Evolutionary conservation across 1,284 basidiomycete species (phyloP), one percentile per base, ranked within the genome.

Genomic region (Wolfiporia cocos): DNA sequence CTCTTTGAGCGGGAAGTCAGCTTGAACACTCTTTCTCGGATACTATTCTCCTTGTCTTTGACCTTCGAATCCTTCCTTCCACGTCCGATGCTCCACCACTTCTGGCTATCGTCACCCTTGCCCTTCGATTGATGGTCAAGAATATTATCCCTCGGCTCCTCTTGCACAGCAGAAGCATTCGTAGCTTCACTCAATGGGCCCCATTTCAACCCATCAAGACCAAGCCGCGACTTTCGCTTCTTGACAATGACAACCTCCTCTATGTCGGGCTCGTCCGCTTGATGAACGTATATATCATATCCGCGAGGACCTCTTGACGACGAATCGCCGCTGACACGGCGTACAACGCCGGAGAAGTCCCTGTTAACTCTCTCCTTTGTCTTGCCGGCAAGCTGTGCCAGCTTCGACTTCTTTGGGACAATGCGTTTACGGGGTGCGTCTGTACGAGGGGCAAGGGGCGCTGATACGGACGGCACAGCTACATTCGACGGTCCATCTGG

Each of bases 41-140:
- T n/a, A n/a, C 62, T 32, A 47, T 70, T 69, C 44, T 65, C 67
- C 49, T 69, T 71, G 10, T 57, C 63, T 48, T 73, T 36, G 15
- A 31, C 58, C 47, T 62, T 58, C 39, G 77, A 78, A 47, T 86
- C 84, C 52, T 78, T 83, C 52, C 79, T 66, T 12, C 80, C 79
- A 11, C 81, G 66, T 4, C 81, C 78, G 47, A 88, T 78, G 46
- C 74, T 86, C 85, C 86, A 88, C 82, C 85, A 87, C 59, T 79
- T 83, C 54, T 74, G 73, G 58, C 73, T 77, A 50, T 77, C 77
- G 42, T 79, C 75, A 20, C 61, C 66, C 66, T 83, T 81, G 37
- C 67, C 59, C 57, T 73, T 75, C 39, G 71, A 51, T 29, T 66
- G 40, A 33, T 53, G 49, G 29, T 50, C 52, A 11, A 44, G 21